Base-by-base conservation (phyloP, 1,284 basidiomycete species). In the Puccinia brachypodii region DNA sequence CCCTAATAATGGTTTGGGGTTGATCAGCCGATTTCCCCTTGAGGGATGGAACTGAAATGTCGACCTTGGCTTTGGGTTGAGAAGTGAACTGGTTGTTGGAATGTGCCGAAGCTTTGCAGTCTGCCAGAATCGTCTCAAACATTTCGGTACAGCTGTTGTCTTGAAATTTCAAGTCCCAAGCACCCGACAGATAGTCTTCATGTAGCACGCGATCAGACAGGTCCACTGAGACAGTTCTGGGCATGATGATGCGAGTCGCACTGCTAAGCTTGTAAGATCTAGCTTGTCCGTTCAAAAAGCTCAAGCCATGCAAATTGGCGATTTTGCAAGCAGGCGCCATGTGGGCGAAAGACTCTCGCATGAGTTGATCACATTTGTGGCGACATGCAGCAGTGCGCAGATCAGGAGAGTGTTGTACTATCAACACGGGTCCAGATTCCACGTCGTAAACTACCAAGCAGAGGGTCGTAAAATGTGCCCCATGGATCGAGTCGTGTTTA, bases 321-420 rank as follows among this genome's bases (percentile, higher is more conserved):
- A 28, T 40, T 14, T 44, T 53, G 68, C 76, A 78, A 56, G 47
- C 19, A 53, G 64, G 47, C 16, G 42, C 60, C 3, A 66, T 3
- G 62, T 25, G 50, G 19, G 47, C 31, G 11, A 69, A 69, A 56
- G 64, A 68, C 38, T 78, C 62, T 36, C 76, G 76, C 28, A 78
- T 71, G 19, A 58, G 6, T 38, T 50, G 62, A 50, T 78, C 76
- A 33, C 38, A 36, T 47, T 53, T 38, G 19, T 71, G 14, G 25
- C 76, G 66, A 31, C 53, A 40, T 69, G 64, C 62, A 14, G 76
- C 44, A 28, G 76, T 38, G 11, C 11, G 1, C 8, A 53, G 53
- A 11, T 68, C 64, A 38, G 76, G 47, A 40, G 76, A 78, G 68
- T 66, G 40, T 78, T 78, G 76, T 0, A 78, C 47, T 14, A 78